Percentiles rank a stretch among this genome's conserved stretches.
Conservation (phyloP, 768 basidiomycete species). For the Kwoniella botswanensis region DNA sequence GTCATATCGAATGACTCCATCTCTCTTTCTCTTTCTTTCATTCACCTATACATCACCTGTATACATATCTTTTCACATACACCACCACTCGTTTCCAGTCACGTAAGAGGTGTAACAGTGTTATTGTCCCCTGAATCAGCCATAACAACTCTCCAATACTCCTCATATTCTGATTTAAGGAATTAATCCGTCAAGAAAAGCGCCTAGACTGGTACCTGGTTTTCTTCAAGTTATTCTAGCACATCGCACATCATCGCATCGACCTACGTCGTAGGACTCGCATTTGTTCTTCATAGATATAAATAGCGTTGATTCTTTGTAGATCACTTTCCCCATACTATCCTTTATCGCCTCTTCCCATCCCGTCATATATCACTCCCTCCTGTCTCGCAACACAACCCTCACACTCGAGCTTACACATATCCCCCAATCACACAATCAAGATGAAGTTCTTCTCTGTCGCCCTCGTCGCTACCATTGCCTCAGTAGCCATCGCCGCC, state of each 20-base stretch:
- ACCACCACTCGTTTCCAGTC: background rate
- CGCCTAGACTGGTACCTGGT: conserved; percentile 18
- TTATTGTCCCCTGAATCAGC: conserved; percentile 10
- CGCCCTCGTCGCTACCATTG: conserved; percentile 44
- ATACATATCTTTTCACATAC: background rate
- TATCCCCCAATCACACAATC: conserved; percentile 5
- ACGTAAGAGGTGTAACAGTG: conserved; percentile 6
- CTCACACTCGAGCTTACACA: no score
- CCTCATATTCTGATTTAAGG: conserved; percentile 1
- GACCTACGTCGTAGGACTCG: background rate
- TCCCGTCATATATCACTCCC: conserved; percentile 7
- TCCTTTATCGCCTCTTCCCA: background rate
- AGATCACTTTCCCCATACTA: background rate
- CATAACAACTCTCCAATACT: background rate
- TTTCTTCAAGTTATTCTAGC: background rate
- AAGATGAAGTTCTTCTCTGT: conserved; percentile 53
- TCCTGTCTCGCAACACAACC: no score
- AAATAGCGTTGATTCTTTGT: background rate
- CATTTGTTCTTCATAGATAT: background rate
- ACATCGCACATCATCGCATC: background rate
- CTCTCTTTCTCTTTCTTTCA: background rate
- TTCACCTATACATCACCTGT: background rate
- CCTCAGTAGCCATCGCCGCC: conserved; percentile 47
- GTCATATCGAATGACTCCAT: background rate
- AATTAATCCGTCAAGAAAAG: conserved; percentile 16